A percentile compares a stretch with the other conserved stretches of the same genome.
Evolutionary conservation across 306 rosid genomes (phyloP).

Genomic region (Quercus bicolor): DNA sequence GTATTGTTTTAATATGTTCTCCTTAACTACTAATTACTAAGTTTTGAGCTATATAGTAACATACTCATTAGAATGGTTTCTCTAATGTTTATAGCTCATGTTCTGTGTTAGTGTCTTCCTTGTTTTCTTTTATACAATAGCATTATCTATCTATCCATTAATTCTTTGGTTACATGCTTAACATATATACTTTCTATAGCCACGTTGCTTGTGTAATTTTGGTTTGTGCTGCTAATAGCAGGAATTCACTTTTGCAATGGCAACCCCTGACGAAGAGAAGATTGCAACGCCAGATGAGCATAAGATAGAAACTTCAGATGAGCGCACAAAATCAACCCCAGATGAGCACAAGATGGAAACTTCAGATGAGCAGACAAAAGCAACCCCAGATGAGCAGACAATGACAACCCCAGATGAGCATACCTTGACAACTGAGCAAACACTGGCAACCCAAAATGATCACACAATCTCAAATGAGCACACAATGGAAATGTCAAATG

Average conservation of each 20-base stretch:
- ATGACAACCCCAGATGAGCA: background rate
- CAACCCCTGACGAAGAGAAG: conserved; percentile 46
- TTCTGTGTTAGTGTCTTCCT: background rate
- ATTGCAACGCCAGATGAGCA: conserved; percentile 10
- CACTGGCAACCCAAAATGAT: background rate
- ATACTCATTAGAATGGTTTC: background rate
- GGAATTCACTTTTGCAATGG: conserved; percentile 40
- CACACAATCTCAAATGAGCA: background rate
- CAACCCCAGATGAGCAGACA: background rate
- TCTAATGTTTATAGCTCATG: background rate
- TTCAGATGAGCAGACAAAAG: background rate
- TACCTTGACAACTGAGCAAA: background rate
- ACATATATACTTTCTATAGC: background rate
- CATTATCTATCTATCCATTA: background rate
- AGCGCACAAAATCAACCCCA: too few species aligned
- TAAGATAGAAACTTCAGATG: background rate
- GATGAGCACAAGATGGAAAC: background rate
- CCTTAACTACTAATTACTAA: background rate
- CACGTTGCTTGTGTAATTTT: background rate
- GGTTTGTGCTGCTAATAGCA: conserved; percentile 21
- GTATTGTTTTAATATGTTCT: background rate
- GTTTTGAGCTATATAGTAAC: background rate
- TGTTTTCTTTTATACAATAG: background rate
- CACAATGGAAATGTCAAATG: background rate
- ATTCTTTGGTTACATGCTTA: background rate